Base-by-base conservation (phyloP, 371 early-diverging fungal species). In the Apophysomyces elegans region DNA sequence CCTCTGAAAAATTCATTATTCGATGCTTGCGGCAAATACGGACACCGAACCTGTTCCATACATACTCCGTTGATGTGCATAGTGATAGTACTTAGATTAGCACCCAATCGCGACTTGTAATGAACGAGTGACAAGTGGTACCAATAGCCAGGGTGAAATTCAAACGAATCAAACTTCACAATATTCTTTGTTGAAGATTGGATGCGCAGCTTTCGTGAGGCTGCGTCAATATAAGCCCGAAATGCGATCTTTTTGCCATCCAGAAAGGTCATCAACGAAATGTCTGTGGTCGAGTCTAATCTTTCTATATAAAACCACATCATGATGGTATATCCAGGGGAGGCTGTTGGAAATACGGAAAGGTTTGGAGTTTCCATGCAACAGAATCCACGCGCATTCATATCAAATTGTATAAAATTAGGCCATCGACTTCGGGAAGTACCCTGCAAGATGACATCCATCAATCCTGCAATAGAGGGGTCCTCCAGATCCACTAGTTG, bases 51-150 rank as follows among this genome's bases (percentile, higher is more conserved):
- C 61, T 76, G 79, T 45, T 90, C 88, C 8, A 87, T 78, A 2
- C 79, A 77, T 4, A 74, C 71, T 14, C 92, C 93, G 64, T 93
- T 90, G 39, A 91, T 73, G 68, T 83, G 89, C 56, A 93, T 67
- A 0, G 81, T 79, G 61, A 90, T 76, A 1, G 78, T 74, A 36
- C 89, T 88, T 2, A 81, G 69, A 13, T 84, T 80, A 16, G 86
- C 56, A 0, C 82, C 79, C 7, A 89, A 58, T 26, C 88, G 70
- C 2, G 91, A 85, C 61, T 84, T 84, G 38, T 85, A 70, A 67
- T 93, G 93, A 5, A 90, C 90, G 21, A 93, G 63, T 1, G 83
- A 85, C 5, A 91, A 50, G 68, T 93, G 93, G 61, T 88, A 88
- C 92, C 93, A 93, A 16, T 77, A 81, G 0, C 88, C 88, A 12